Percentiles rank a stretch among this genome's conserved stretches.
These are phyloP conservation scores for Rachicladosporium sp. DNA, from an alignment of 2,329 filamentous ascomycete genomes.

Conservation along the genomic window DNA sequence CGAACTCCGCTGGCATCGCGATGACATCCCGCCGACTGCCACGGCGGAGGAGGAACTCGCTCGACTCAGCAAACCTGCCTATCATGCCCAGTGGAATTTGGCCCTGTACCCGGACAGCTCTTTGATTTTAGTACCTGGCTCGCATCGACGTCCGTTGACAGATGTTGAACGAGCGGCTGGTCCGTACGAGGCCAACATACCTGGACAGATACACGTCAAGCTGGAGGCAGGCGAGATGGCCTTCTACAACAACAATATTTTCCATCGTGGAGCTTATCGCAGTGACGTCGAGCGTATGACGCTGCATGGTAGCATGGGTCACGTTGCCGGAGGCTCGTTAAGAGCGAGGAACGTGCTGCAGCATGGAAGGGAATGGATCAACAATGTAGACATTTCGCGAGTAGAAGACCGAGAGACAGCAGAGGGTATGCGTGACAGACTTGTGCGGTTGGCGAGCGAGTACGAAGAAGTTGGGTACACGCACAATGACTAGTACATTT, in stretches of 20 bases:
- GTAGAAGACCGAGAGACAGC: conserved; percentile 5
- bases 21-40: conserved; percentile 62
- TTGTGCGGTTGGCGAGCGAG: conserved; percentile 3
- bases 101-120: conserved; percentile 64
- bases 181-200: conserved; percentile 49
- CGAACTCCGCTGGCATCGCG: conserved; percentile 70
- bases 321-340: conserved; percentile 6
- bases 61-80: conserved; percentile 48
- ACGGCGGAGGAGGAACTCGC: conserved; percentile 53
- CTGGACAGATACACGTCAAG: conserved; percentile 52
- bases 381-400: conserved; percentile 1
- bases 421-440: conserved; percentile 7
- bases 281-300: conserved; percentile 39
- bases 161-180: conserved; percentile 54
- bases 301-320: conserved; percentile 8
- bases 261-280: conserved; percentile 60
- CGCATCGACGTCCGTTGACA: conserved; percentile 60
- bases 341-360: conserved; percentile 9
- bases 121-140: conserved; percentile 65
- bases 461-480: too few relatives aligned
- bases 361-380: conserved; percentile 9
- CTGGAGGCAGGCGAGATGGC: conserved; percentile 65
- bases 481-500: too few relatives aligned
- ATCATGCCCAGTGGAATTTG: conserved; percentile 80
- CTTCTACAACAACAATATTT: conserved; percentile 85